These are phyloP conservation scores for Paradendryphiella salina DNA, from an alignment of 2,329 filamentous ascomycete species.

Conservation along the genomic window DNA sequence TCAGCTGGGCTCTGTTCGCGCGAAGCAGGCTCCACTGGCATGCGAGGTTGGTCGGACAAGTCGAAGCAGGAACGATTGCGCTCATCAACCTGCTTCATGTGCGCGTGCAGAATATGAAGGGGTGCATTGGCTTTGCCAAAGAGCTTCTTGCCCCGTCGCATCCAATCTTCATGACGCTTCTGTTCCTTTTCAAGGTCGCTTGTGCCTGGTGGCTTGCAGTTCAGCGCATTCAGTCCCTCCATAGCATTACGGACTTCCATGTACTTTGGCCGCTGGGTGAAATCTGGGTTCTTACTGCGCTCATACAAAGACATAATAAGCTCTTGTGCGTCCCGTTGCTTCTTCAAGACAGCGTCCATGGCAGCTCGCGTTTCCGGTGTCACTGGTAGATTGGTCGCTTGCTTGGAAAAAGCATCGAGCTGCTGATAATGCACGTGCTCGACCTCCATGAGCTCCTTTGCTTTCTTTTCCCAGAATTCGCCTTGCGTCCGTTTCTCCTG, in stretches of 20 bases:
- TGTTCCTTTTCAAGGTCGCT: constrained; percentile 92
- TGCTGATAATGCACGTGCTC: constrained; percentile 93
- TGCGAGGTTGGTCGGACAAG: constrained; percentile 80
- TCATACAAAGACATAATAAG: constrained; percentile 82
- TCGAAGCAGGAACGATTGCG: constrained; percentile 93
- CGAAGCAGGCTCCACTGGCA: constrained; percentile 89
- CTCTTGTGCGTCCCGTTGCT: constrained; percentile 90
- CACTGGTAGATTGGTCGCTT: constrained; percentile 80
- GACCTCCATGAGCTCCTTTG: constrained; percentile 87
- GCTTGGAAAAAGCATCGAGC: constrained; percentile 84
- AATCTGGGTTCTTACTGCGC: constrained; percentile 73
- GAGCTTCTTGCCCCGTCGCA: constrained; percentile 95
- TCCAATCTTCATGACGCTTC: constrained; percentile 97
- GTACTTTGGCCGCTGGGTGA: constrained; percentile 81
- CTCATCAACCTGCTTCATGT: constrained; percentile 90
- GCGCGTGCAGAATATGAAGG: constrained; percentile 89
- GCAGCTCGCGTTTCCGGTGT: constrained; percentile 75
- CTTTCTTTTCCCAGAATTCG: constrained; percentile 88
- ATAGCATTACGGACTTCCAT: constrained; percentile 87
- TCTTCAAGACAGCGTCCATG: constrained; percentile 90
- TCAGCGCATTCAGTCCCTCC: constrained; percentile 82
- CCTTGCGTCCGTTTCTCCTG: constrained; percentile 76
- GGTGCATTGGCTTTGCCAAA: constrained; percentile 98
- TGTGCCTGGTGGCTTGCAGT: constrained; percentile 88
- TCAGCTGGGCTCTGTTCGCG: constrained; percentile 71